Percentiles rank a stretch among this genome's conserved stretches.
Evolutionary conservation across 306 rosid genomes (phyloP).

Genomic region (Luffa acutangula): DNA sequence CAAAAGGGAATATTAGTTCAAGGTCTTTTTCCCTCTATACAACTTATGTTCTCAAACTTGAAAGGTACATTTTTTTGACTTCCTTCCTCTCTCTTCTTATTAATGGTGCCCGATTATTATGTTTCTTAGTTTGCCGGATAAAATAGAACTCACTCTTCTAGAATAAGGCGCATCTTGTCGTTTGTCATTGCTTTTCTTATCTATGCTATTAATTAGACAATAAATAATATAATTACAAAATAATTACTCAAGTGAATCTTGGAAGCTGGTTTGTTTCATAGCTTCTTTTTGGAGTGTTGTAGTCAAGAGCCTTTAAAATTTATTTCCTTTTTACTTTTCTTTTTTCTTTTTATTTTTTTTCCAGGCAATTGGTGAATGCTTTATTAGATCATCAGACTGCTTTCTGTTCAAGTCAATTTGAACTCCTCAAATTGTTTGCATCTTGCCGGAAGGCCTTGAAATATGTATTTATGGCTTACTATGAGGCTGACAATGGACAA

Average conservation of each 20-base stretch:
- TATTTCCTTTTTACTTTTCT: background rate
- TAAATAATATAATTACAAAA: background rate
- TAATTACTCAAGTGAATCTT: background rate
- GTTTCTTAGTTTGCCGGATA: background rate
- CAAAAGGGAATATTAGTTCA: slow-evolving; percentile 33
- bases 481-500: slow-evolving; percentile 26
- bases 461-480: slow-evolving; percentile 30
- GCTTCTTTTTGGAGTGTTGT: background rate
- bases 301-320: background rate
- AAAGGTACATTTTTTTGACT: slow-evolving; percentile 39
- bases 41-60: slow-evolving; percentile 65
- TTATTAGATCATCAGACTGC: slow-evolving; percentile 30
- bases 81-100: background rate
- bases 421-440: slow-evolving; percentile 59
- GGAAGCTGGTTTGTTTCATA: slow-evolving; percentile 8
- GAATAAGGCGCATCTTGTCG: background rate
- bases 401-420: slow-evolving; percentile 21
- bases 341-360: slow-evolving; percentile 21
- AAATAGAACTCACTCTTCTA: background rate
- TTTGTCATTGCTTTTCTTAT: background rate
- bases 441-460: slow-evolving; percentile 76
- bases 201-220: background rate
- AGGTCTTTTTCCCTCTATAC: slow-evolving; percentile 38
- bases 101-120: background rate
- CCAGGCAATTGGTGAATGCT: slow-evolving; percentile 62